These are phyloP conservation scores for Paramecium bursaria DNA, from an alignment of 73 alveolate genomes.

Conservation along the genomic window DNA sequence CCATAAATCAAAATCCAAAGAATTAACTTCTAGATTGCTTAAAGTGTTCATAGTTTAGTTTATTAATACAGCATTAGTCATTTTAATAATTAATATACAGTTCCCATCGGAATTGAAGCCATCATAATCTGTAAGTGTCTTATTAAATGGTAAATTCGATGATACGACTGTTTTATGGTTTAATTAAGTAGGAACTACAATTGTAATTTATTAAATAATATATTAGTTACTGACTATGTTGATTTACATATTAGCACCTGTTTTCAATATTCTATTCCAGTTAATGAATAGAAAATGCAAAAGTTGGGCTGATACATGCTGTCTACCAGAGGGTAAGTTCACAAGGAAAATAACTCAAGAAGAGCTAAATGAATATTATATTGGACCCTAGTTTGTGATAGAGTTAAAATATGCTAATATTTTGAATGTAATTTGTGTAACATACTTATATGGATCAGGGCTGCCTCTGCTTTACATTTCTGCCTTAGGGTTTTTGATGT, in stretches of 20 bases:
- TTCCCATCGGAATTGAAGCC: slow-evolving; percentile 1
- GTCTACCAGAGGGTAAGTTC: slow-evolving; percentile 1
- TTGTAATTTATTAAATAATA: slow-evolving; percentile 12
- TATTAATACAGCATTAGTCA: slow-evolving; percentile 49
- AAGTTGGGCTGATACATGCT: slow-evolving; percentile 7
- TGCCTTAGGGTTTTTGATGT: neutral
- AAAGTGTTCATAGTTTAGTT: slow-evolving; percentile 21
- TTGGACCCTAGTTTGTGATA: slow-evolving; percentile 15
- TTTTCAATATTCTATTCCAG: neutral
- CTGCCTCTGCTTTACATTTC: slow-evolving; percentile 27
- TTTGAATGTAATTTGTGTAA: slow-evolving; percentile 36
- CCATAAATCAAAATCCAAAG: slow-evolving; percentile 42
- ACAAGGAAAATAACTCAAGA: slow-evolving; percentile 37
- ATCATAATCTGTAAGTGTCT: slow-evolving; percentile 6
- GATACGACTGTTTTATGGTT: slow-evolving; percentile 53
- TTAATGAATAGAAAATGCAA: neutral
- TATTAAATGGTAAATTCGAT: slow-evolving; percentile 57
- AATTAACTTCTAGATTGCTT: slow-evolving; percentile 25
- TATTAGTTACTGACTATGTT: slow-evolving; percentile 39
- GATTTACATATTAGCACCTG: slow-evolving; percentile 15
- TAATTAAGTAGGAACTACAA: slow-evolving; percentile 53
- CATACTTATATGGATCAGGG: slow-evolving; percentile 28
- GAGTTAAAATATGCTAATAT: slow-evolving; percentile 22
- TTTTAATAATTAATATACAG: slow-evolving; percentile 35
- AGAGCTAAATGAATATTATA: slow-evolving; percentile 47